These are phyloP conservation scores for Fermentozyma sake DNA, from an alignment of 1,139 yeast species.

Conservation along the genomic window DNA sequence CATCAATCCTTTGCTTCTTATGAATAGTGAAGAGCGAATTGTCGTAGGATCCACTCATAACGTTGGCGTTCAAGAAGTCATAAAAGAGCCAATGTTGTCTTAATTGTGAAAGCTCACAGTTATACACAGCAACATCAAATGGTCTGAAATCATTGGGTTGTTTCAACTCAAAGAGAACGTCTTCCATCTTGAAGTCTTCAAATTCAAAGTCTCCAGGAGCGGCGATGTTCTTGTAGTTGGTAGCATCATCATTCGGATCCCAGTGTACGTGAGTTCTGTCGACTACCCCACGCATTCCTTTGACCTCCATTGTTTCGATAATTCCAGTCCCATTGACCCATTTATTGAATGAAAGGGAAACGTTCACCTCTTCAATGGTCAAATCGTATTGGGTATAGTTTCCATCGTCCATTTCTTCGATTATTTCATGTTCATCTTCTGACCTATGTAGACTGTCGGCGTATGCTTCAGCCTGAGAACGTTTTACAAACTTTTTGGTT, in stretches of 20 bases:
- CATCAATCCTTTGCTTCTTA: constrained; percentile 59
- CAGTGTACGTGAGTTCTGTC: constrained; percentile 85
- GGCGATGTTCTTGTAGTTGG: constrained; percentile 68
- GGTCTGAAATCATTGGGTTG: constrained; percentile 83
- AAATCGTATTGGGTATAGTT: constrained; percentile 94
- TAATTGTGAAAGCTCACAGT: constrained; percentile 72
- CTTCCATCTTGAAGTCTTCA: constrained; percentile 77
- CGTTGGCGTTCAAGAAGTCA: constrained; percentile 79
- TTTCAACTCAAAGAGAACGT: constrained; percentile 70
- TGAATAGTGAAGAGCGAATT: constrained; percentile 90
- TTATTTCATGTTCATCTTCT: constrained; percentile 14
- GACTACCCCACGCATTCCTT: constrained; percentile 85
- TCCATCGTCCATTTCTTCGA: constrained; percentile 65
- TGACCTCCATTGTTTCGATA: constrained; percentile 72
- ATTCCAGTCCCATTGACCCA: constrained; percentile 93
- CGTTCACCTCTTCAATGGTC: constrained; percentile 79
- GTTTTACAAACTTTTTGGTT: constrained; percentile 53
- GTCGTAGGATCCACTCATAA: constrained; percentile 88
- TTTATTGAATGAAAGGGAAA: constrained; percentile 73
- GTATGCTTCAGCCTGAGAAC: constrained; percentile 68
- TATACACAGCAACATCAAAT: constrained; percentile 80
- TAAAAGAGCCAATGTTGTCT: constrained; percentile 92
- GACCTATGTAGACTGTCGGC: constrained; percentile 35
- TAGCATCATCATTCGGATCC: constrained; percentile 80
- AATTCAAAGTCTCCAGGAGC: constrained; percentile 92